These are phyloP conservation scores for Clonostachys rosea DNA, from an alignment of 2,329 filamentous ascomycete species.

Conservation along the genomic window DNA sequence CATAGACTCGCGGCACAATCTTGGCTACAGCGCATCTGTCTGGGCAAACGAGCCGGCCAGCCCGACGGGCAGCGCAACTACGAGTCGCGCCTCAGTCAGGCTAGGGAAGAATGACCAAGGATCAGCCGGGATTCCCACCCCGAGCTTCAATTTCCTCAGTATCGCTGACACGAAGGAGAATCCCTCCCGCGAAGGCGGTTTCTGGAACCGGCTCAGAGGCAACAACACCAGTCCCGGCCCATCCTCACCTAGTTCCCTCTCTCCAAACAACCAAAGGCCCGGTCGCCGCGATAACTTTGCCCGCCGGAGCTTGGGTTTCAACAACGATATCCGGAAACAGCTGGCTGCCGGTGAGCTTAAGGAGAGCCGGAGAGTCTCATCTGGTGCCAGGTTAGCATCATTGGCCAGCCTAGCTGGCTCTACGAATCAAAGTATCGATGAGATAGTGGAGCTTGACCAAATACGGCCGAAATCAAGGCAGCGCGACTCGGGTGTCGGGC, in stretches of 20 bases:
- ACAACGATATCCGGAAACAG: constrained; percentile 13
- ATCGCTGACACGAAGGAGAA: constrained; percentile 26
- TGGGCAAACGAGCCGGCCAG: constrained; percentile 21
- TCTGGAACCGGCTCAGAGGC: constrained; percentile 50
- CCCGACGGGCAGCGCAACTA: constrained; percentile 26
- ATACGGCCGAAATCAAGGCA: neutral
- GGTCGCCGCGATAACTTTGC: constrained; percentile 27
- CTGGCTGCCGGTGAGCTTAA: constrained; percentile 14
- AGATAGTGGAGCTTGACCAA: constrained; percentile 5
- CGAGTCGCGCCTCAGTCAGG: constrained; percentile 15
- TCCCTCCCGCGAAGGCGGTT: constrained; percentile 28
- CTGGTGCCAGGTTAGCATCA: constrained; percentile 12
- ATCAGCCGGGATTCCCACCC: constrained; percentile 30
- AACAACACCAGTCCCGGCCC: constrained; percentile 32
- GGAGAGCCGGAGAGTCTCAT: constrained; percentile 19
- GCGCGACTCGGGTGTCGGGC: constrained; percentile 22
- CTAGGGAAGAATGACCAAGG: constrained; percentile 5
- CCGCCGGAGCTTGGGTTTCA: constrained; percentile 19
- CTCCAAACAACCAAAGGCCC: constrained; percentile 1
- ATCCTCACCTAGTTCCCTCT: neutral
- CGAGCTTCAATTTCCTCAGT: constrained; percentile 47
- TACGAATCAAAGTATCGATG: constrained; percentile 8
- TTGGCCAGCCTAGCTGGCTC: constrained; percentile 11
- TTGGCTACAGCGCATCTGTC: constrained; percentile 29
- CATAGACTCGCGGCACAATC: constrained; percentile 15